phyloP scores from a whole-genome alignment of 2,329 filamentous ascomycete genomes.

The Trichoderma sp. region DNA sequence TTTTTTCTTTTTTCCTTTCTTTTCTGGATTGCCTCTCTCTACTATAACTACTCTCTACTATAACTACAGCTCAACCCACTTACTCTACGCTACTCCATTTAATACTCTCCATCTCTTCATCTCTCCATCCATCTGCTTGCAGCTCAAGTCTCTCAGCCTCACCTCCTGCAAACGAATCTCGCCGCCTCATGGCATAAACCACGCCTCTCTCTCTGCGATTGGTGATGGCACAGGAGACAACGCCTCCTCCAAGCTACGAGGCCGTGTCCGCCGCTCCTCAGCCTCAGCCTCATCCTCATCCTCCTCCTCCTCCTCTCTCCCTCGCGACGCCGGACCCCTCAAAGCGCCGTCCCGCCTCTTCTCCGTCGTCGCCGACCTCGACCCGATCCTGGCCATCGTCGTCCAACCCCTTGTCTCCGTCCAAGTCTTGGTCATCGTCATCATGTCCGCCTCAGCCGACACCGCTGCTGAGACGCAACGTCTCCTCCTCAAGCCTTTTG shows the following conservation, averaged over 20 bases:
- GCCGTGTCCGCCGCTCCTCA: constrained; percentile 21
- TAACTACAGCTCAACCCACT: background rate
- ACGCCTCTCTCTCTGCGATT: background rate
- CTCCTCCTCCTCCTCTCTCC: constrained; percentile 3
- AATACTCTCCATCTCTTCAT: background rate
- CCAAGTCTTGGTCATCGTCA: background rate
- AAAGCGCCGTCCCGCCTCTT: background rate
- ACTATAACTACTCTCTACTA: background rate
- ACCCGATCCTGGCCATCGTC: background rate
- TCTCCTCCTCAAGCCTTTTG: background rate
- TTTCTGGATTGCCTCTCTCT: background rate
- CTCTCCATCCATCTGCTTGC: background rate
- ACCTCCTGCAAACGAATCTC: background rate
- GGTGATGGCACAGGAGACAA: constrained; percentile 21
- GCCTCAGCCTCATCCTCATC: background rate
- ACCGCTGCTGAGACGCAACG: background rate
- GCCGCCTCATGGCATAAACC: constrained; percentile 25
- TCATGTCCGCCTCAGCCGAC: background rate
- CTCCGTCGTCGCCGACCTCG: background rate
- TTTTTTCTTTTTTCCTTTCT: background rate
- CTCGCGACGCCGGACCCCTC: constrained; percentile 12
- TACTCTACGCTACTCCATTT: too few relatives aligned
- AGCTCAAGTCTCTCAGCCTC: background rate
- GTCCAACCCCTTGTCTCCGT: background rate
- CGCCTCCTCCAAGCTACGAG: constrained; percentile 23